Evolutionary conservation across 768 basidiomycete genomes (phyloP).

Genomic region (Thelephora ganbajun): DNA sequence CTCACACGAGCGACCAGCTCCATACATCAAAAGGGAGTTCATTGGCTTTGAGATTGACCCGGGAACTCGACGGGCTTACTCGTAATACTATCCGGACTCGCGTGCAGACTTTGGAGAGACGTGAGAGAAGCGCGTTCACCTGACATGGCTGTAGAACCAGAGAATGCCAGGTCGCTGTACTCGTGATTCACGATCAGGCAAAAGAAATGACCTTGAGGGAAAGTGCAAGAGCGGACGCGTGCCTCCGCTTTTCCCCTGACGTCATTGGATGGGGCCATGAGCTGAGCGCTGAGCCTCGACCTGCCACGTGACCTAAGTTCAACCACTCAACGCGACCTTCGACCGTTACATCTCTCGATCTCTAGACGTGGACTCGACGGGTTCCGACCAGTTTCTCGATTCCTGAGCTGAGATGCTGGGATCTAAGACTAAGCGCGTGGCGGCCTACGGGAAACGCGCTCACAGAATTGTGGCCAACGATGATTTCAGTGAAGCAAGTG

Average conservation of each 20-base stretch:
- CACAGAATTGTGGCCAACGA: conserved; percentile 17
- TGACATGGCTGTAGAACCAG: background rate
- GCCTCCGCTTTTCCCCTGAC: too few relatives aligned
- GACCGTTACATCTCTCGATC: background rate
- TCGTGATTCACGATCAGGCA: too few relatives aligned
- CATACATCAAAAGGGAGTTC: conserved; percentile 15
- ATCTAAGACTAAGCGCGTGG: conserved; percentile 17
- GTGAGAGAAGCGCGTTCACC: too few relatives aligned
- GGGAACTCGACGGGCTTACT: background rate
- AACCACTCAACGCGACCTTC: background rate
- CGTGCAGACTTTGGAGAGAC: too few relatives aligned
- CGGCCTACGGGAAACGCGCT: conserved; percentile 18
- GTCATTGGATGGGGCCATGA: too few relatives aligned
- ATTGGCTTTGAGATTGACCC: background rate
- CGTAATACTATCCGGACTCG: too few relatives aligned
- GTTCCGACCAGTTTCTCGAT: background rate
- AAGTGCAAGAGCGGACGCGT: too few relatives aligned
- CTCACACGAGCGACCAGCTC: conserved; percentile 74
- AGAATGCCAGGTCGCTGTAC: too few relatives aligned
- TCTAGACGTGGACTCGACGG: background rate
- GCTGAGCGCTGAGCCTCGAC: background rate
- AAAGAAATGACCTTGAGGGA: too few relatives aligned
- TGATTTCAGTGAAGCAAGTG: conserved; percentile 2
- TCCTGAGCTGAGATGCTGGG: conserved; percentile 11
- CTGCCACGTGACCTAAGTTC: background rate